Base-by-base conservation (phyloP, 2,329 filamentous ascomycete genomes). In the Scytalidium lignicola region DNA sequence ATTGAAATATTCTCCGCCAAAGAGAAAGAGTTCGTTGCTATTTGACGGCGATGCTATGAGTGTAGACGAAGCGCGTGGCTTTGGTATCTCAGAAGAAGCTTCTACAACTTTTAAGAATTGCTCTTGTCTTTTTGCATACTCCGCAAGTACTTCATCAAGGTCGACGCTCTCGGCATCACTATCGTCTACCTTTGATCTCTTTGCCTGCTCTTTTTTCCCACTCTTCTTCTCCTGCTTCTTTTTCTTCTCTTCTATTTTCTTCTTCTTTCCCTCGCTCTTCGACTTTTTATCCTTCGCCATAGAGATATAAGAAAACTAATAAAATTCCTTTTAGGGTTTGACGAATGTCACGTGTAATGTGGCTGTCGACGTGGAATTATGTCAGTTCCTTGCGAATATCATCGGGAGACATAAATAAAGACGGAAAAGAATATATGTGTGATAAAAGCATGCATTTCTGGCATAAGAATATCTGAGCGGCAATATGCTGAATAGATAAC, bases 1-100 rank as follows among this genome's bases (percentile, higher is more conserved):
- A 69, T 97, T 95, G 71, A 90, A 97, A 64, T 91, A 95, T 73
- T 99, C 93, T 56, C 93, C 93, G 15, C 92, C 93, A 67, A 95
- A 99, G 4, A 97, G 72, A 57, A 97, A 83, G 49, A 99, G 71
- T 65, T 95, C 90, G 68, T 93, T 95, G 60, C 79, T 81, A 69
- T 95, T 92, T 26, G 85, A 81, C 1, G 93, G 93, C 37, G 87
- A 92, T 18, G 89, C 90, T 57, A 96, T 78, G 51, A 99, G 72
- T 0, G 88, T 90, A 7, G 89, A 81, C 6, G 90, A 92, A 19
- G 87, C 82, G 46, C 93, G 82, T 19, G 90, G 80, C 47, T 82
- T 81, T 1, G 93, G 93, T 17, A 91, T 87, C 20, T 82, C 79
- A 41, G 78, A 80, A 20, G 85, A 73, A 2, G 80, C 78, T 72